A percentile compares a stretch with the other conserved stretches of the same genome.
Evolutionary conservation across 208 protist species (phyloP).

Genomic region (Trypanosoma grayi): DNA sequence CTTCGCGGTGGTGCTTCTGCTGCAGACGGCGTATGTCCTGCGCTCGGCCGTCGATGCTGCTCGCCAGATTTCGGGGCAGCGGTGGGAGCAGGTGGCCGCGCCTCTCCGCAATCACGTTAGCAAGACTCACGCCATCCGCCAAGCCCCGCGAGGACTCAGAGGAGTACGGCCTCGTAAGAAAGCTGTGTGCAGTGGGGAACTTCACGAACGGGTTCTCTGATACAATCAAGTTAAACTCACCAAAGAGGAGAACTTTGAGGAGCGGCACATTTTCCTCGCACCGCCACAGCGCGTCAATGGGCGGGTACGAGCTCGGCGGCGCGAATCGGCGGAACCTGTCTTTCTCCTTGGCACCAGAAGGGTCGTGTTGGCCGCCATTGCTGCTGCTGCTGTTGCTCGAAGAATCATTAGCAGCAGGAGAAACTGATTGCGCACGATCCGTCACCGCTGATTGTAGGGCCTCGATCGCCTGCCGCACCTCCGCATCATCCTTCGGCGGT

Average conservation of each 20-base stretch:
- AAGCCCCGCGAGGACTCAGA: constrained; percentile 7
- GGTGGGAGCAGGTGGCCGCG: constrained; percentile 65
- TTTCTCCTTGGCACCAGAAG: not conserved
- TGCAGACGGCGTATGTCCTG: constrained; percentile 72
- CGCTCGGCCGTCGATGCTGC: constrained; percentile 54
- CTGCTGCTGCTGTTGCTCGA: not conserved
- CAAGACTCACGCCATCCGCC: constrained; percentile 41
- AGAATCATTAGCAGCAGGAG: not conserved
- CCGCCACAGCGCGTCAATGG: constrained; percentile 71
- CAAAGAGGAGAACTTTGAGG: constrained; percentile 80
- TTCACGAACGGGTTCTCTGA: constrained; percentile 82
- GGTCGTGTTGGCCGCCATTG: not conserved
- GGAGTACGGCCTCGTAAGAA: constrained; percentile 60
- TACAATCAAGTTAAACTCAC: constrained; percentile 82
- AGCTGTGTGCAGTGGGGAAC: constrained; percentile 66
- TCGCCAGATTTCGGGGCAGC: constrained; percentile 47
- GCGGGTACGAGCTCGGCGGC: constrained; percentile 46
- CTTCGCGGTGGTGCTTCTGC: constrained; percentile 79
- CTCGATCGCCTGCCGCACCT: constrained; percentile 38
- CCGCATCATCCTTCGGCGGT: constrained; percentile 72
- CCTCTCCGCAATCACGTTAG: constrained; percentile 63
- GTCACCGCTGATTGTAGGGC: constrained; percentile 3
- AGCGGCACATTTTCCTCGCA: constrained; percentile 77
- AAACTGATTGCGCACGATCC: not conserved
- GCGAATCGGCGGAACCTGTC: not conserved